These are phyloP conservation scores for Eragrostis curvula DNA, from an alignment of 176 grass and related monocot species.

Conservation along the genomic window DNA sequence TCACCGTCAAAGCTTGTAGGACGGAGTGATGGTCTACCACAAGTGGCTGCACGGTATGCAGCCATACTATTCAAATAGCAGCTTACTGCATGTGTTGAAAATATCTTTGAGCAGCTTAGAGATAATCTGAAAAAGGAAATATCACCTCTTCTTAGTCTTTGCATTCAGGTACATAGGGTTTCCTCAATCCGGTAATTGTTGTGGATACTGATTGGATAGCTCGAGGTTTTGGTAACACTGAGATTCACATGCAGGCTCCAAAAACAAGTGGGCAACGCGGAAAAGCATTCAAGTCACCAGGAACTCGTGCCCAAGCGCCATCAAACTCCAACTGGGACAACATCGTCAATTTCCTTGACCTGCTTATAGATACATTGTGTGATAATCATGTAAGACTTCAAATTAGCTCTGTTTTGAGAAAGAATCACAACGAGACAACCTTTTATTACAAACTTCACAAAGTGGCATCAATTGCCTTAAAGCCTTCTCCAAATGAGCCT, in stretches of 20 bases:
- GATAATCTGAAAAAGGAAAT: conserved; percentile 99
- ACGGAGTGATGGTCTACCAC: conserved; percentile 63
- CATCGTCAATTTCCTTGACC: conserved; percentile 89
- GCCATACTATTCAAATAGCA: conserved; percentile 98
- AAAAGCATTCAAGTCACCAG: conserved; percentile 74
- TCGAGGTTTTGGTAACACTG: conserved; percentile 17
- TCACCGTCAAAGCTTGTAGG: conserved; percentile 73
- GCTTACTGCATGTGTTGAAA: conserved; percentile 92
- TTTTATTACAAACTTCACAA: conserved; percentile 4
- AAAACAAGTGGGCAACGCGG: conserved; percentile 73
- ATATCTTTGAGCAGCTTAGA: conserved; percentile 92
- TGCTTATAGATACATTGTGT: conserved; percentile 74
- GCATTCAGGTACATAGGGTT: conserved; percentile 84
- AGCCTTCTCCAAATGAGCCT: conserved; percentile 22
- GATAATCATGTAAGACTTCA: conserved; percentile 74
- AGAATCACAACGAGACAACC: conserved; percentile 15
- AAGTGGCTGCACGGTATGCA: conserved; percentile 90
- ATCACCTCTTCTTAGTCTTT: conserved; percentile 82
- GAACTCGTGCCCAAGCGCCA: conserved; percentile 54
- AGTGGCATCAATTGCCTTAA: conserved; percentile 21
- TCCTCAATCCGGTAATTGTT: neutral
- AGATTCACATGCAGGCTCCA: conserved; percentile 70
- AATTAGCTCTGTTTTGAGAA: conserved; percentile 17
- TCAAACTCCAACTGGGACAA: conserved; percentile 78
- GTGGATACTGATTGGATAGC: neutral